phyloP scores from a whole-genome alignment of 1,139 yeast genomes.

The Lizanozyma gosingica region DNA sequence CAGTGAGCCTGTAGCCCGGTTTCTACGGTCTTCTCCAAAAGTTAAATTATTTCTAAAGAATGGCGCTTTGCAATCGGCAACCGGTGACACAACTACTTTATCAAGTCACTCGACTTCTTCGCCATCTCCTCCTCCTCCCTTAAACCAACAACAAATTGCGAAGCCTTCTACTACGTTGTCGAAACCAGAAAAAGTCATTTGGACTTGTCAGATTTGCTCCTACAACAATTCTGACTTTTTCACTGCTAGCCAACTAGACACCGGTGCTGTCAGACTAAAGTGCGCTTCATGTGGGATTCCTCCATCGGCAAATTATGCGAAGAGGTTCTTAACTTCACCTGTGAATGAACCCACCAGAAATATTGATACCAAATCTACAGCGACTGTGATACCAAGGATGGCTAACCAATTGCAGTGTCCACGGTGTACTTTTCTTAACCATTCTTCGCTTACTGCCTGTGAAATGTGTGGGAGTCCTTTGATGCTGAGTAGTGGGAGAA shows the following conservation, averaged over 20 bases:
- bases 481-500: background rate
- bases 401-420: slow-evolving; percentile 46
- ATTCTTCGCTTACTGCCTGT: slow-evolving; percentile 67
- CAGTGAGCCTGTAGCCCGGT: slow-evolving; percentile 48
- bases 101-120: background rate
- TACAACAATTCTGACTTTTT: slow-evolving; percentile 44
- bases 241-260: slow-evolving; percentile 21
- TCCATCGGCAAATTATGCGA: background rate
- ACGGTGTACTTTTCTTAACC: slow-evolving; percentile 79
- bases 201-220: slow-evolving; percentile 85
- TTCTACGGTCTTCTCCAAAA: slow-evolving; percentile 74
- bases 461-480: slow-evolving; percentile 70
- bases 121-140: slow-evolving; percentile 3
- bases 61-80: background rate
- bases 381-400: slow-evolving; percentile 12
- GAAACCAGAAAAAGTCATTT: slow-evolving; percentile 22
- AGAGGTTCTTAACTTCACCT: background rate
- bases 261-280: slow-evolving; percentile 30
- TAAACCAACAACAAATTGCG: slow-evolving; percentile 4
- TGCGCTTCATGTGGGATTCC: slow-evolving; percentile 75
- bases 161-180: background rate
- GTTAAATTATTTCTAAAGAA: slow-evolving; percentile 30
- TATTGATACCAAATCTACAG: slow-evolving; percentile 2
- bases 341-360: slow-evolving; percentile 10
- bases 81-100: background rate